Percentiles rank a stretch among this genome's conserved stretches.
phyloP scores from a whole-genome alignment of 164 flowering plant genomes.

The Magnolia kwangsiensis region DNA sequence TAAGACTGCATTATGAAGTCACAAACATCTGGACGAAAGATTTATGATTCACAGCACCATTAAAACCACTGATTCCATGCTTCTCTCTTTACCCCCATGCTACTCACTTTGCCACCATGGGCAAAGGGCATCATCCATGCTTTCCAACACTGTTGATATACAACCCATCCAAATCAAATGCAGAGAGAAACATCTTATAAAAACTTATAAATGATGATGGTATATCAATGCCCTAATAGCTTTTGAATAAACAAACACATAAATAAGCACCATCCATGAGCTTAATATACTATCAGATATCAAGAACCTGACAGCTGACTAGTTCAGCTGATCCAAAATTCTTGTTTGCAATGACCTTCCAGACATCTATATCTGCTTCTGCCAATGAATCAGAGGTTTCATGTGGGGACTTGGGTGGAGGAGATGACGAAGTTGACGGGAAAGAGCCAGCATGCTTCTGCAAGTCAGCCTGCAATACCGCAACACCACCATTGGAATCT shows the following conservation, averaged over 20 bases:
- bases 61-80: too few species aligned
- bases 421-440: slow-evolving; percentile 23
- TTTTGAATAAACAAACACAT: neutral
- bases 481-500: slow-evolving; percentile 44
- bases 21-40: neutral
- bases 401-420: neutral
- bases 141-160: neutral
- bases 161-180: neutral
- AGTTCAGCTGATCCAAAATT: slow-evolving; percentile 54
- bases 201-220: neutral
- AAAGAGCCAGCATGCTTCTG: slow-evolving; percentile 15
- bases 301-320: slow-evolving; percentile 63
- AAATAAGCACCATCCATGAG: neutral
- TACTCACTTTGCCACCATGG: neutral
- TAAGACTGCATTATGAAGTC: neutral
- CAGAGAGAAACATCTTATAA: neutral
- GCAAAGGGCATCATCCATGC: neutral
- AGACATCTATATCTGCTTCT: slow-evolving; percentile 25
- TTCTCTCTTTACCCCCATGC: neutral
- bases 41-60: too few species aligned
- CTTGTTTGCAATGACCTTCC: slow-evolving; percentile 47
- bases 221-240: neutral
- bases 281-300: slow-evolving; percentile 26
- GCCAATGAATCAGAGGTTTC: slow-evolving; percentile 11
- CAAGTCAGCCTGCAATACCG: slow-evolving; percentile 47